Percentiles rank a stretch among this genome's conserved stretches.
Evolutionary conservation across 2,329 filamentous ascomycete genomes (phyloP).

Genomic region (Aspergillus flavus): DNA sequence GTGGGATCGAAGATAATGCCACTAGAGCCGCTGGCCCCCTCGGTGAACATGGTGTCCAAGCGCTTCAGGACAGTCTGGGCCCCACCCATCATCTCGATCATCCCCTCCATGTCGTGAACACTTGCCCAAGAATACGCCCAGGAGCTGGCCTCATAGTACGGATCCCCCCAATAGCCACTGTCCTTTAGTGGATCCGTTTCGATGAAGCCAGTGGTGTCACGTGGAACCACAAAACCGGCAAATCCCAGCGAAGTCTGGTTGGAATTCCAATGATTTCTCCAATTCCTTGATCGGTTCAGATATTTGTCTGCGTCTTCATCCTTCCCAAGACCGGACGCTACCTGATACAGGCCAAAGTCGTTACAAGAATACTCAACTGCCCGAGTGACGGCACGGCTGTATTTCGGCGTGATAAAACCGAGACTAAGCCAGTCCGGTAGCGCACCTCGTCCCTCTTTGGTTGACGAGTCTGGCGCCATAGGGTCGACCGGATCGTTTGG

Average conservation of each 20-base stretch:
- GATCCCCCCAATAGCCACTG: slow-evolving; percentile 65
- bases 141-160: slow-evolving; percentile 63
- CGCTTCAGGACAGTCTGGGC: slow-evolving; percentile 38
- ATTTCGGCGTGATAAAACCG: slow-evolving; percentile 67
- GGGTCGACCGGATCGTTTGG: slow-evolving; percentile 60
- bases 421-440: slow-evolving; percentile 68
- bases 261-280: slow-evolving; percentile 72
- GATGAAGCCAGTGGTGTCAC: slow-evolving; percentile 54
- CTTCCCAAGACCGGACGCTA: slow-evolving; percentile 62
- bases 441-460: slow-evolving; percentile 69
- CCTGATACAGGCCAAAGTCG: slow-evolving; percentile 68
- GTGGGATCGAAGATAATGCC: slow-evolving; percentile 67
- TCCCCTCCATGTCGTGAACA: slow-evolving; percentile 64
- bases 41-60: slow-evolving; percentile 61
- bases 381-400: slow-evolving; percentile 63
- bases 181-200: slow-evolving; percentile 55
- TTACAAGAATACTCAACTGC: slow-evolving; percentile 70
- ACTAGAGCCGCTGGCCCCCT: slow-evolving; percentile 33
- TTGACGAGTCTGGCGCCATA: slow-evolving; percentile 59
- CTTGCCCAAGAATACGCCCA: slow-evolving; percentile 71
- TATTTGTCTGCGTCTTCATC: slow-evolving; percentile 59
- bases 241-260: slow-evolving; percentile 61
- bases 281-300: slow-evolving; percentile 65
- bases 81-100: slow-evolving; percentile 61
- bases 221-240: slow-evolving; percentile 67